A percentile compares a stretch with the other conserved stretches of the same genome.
Evolutionary conservation across 805 yeast species (phyloP).

Genomic region (Henningerozyma blattae): DNA sequence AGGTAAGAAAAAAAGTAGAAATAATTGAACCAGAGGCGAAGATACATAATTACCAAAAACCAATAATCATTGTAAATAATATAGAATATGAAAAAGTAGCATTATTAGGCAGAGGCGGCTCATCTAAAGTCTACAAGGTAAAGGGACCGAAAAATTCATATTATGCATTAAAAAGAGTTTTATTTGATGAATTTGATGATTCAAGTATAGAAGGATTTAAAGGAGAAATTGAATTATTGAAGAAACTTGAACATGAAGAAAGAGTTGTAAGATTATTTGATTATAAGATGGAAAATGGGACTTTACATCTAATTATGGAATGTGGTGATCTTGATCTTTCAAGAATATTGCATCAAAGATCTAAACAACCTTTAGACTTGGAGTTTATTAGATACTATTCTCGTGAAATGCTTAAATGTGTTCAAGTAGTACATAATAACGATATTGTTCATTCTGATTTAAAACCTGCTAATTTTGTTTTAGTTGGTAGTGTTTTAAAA

Average conservation of each 20-base stretch:
- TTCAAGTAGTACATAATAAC: conserved; percentile 73
- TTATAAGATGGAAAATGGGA: conserved; percentile 52
- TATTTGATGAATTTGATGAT: conserved; percentile 71
- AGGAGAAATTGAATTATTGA: conserved; percentile 75
- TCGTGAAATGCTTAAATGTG: conserved; percentile 68
- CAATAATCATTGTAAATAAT: conserved; percentile 37
- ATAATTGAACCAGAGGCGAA: conserved; percentile 8
- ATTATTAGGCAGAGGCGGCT: conserved; percentile 79
- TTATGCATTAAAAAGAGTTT: conserved; percentile 73
- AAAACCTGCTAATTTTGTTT: conserved; percentile 59
- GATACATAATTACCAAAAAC: conserved; percentile 6
- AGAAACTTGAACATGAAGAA: conserved; percentile 43
- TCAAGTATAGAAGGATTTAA: conserved; percentile 65
- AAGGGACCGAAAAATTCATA: conserved; percentile 41
- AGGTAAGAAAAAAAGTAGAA: conserved; percentile 6
- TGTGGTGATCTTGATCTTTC: conserved; percentile 90
- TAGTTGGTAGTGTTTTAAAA: conserved; percentile 74
- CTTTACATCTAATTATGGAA: conserved; percentile 75
- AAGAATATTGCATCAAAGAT: conserved; percentile 53
- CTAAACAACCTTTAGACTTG: conserved; percentile 42
- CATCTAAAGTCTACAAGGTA: conserved; percentile 82
- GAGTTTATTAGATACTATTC: conserved; percentile 74
- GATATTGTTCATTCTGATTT: conserved; percentile 81
- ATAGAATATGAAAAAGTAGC: conserved; percentile 63
- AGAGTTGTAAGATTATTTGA: conserved; percentile 75